Evolutionary conservation across 2,329 filamentous ascomycete species (phyloP), one percentile per base, ranked within the genome.

Genomic region (Trichoderma sp.): DNA sequence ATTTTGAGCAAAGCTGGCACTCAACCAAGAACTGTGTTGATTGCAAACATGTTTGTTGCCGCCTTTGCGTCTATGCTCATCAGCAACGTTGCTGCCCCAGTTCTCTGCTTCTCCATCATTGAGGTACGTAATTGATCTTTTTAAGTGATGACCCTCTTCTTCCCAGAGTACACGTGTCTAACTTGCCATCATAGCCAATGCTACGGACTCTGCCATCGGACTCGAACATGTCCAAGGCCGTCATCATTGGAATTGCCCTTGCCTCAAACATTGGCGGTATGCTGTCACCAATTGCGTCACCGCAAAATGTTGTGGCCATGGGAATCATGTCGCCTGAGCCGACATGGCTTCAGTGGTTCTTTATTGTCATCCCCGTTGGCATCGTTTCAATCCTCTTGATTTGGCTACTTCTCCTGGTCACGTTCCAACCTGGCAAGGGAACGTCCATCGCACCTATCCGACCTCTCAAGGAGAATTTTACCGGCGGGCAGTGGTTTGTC

Each of bases 11-110:
- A 97, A 82, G 95, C 95, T 9, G 95, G 95, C 7, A 97, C 95
- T 4, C 91, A 90, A 74, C 95, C 95, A 10, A 86, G 90, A 66
- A 94, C 92, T 2, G 95, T 99, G 4, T 84, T 99, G 5, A 80
- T 99, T n/a, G 95, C 94, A 64, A 97, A 94, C 81, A 99, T 99
- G 95, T 94, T 97, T 74, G 95, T 99, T 50, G 94, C 94, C 66
- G 96, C 95, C 75, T 96, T 99, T 78, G 91, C 96, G 9, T 97
- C 93, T 74, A 99, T 99, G 95, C 93, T 97, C 84, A 98, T 99
- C 75, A 97, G 93, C 80, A 99, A 99, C 73, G 96, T 99, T 32
- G 95, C 95, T 1, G 94, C 96, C 1, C 95, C 95, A 0, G 95
- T 99, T 10, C 86, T 99, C 42, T 99, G 95, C 83, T 98, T 96